Evolutionary conservation across 192 early-diverging fungal genomes (phyloP), one percentile per base, ranked within the genome.

Genomic region (Linnemannia schmuckeri): DNA sequence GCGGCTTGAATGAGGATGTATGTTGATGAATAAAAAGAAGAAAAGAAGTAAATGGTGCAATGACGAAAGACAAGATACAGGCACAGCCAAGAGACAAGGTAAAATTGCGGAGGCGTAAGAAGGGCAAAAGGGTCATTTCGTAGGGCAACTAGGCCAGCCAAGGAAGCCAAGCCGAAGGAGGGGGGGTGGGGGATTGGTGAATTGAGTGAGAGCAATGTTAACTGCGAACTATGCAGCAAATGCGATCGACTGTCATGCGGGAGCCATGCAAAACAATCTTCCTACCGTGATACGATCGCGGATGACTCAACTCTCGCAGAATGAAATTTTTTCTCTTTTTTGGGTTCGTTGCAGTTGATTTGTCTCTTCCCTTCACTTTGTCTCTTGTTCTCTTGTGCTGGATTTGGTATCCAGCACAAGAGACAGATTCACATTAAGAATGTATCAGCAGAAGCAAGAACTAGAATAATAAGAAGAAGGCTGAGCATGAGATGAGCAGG

Each of bases 271-370:
- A 66, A 30, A 2, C 10, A 66, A 66, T 66, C 61, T 66, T 66
- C 61, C 61, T 66, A 30, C n/a, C 12, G n/a, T 57, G n/a, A 27
- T 18, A 27, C 55, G 61, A 66, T 33, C 24, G 7, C 30, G 61
- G 61, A 66, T 66, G 61, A 66, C 61, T 66, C 61, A 66, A 66
- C 30, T 33, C 27, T 66, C 27, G 49, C 49, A 52, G 49, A 52
- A 52, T 52, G 49, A 52, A 15, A 33, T 66, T 66, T 66, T 66
- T 33, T 66, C 33, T 66, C 33, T 33, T 33, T 66, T 33, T 33
- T 61, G 54, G 54, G 0, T 24, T 55, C 22, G 33, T 63, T 27
- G 24, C 9, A 4, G 0, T 66, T 12, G 61, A 12, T 35, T 30
- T 27, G 22, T 27, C 22, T 52, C 49, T 52, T 18, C 13, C 47